Evolutionary conservation across 306 rosid genomes (phyloP).

Genomic region (Luffa aegyptiaca): DNA sequence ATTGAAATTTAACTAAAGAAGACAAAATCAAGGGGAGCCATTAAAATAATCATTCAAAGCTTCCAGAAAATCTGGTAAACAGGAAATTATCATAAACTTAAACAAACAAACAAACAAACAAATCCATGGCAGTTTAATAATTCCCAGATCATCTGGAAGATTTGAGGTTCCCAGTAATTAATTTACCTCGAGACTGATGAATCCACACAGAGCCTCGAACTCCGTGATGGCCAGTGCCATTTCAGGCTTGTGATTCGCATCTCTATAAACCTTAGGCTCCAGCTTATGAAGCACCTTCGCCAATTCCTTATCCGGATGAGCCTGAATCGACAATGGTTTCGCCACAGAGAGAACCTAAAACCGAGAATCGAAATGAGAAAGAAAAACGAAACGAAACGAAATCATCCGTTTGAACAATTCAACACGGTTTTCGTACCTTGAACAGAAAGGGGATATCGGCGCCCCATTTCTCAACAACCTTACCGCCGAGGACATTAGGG

Average conservation of each 20-base stretch:
- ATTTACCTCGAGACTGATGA: constrained; percentile 54
- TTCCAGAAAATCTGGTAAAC: not conserved
- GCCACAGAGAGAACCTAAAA: constrained; percentile 75
- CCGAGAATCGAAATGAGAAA: not conserved
- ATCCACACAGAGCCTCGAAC: constrained; percentile 92
- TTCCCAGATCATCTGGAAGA: not conserved
- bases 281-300: constrained; percentile 69
- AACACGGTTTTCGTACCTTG: constrained; percentile 37
- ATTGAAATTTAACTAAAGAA: not conserved
- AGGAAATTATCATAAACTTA: not conserved
- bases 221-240: constrained; percentile 80
- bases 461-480: constrained; percentile 69
- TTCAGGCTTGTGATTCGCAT: constrained; percentile 94
- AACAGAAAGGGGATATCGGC: constrained; percentile 78
- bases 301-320: constrained; percentile 89
- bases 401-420: not conserved
- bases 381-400: not conserved
- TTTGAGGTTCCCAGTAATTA: not conserved
- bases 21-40: not conserved
- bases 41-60: not conserved
- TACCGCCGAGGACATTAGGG: constrained; percentile 59
- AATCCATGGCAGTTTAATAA: not conserved
- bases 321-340: constrained; percentile 90
- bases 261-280: constrained; percentile 64
- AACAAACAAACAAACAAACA: not conserved